Conservation (phyloP, 2,329 filamentous ascomycete genomes). For the Cladophialophora immunda region DNA sequence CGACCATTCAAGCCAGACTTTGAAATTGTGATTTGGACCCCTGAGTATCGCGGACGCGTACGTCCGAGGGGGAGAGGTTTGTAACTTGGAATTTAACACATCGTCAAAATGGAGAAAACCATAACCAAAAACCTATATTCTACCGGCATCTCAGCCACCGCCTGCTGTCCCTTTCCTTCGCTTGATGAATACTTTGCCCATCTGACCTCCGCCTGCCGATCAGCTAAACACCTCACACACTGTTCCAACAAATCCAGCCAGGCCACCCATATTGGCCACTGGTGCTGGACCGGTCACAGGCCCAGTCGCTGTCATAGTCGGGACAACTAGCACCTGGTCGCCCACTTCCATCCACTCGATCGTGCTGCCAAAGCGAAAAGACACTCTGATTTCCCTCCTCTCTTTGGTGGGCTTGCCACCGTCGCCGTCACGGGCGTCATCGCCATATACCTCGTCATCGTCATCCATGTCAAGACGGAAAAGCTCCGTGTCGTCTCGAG, state of each 20-base stretch:
- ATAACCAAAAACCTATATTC: background rate
- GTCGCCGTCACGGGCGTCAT: background rate
- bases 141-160: background rate
- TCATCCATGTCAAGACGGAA: conserved; percentile 55
- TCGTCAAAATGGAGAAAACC: background rate
- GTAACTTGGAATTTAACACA: background rate
- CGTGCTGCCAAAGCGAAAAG: conserved; percentile 65
- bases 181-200: background rate
- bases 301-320: conserved; percentile 61
- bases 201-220: background rate
- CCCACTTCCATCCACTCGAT: conserved; percentile 66
- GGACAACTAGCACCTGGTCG: conserved; percentile 67
- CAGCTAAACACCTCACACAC: conserved; percentile 44
- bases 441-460: conserved; percentile 33
- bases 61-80: background rate
- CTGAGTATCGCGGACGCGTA: background rate
- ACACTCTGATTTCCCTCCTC: conserved; percentile 54
- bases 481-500: conserved; percentile 50
- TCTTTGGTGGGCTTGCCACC: conserved; percentile 34
- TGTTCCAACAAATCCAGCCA: conserved; percentile 68
- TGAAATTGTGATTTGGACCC: background rate
- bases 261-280: conserved; percentile 58
- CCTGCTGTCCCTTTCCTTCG: background rate
- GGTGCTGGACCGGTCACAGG: conserved; percentile 56
- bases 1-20: conserved; percentile 23